Evolutionary conservation across 352 stramenopile species (phyloP).

Genomic region (Blastocystis sp.): DNA sequence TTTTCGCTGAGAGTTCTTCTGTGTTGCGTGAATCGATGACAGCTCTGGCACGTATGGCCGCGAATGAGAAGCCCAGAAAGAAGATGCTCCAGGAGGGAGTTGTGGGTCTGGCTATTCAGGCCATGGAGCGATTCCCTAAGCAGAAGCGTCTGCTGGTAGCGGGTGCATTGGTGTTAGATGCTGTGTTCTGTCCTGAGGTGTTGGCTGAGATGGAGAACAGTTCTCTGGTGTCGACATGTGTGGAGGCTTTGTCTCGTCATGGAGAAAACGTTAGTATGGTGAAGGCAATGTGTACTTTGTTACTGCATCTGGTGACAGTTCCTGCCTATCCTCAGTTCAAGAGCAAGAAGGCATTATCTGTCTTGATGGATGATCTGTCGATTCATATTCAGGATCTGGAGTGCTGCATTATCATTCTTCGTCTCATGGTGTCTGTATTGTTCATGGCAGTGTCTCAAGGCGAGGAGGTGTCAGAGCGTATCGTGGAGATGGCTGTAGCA

Average conservation of each 20-base stretch:
- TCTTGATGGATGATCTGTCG: conserved; percentile 53
- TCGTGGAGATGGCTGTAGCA: conserved; percentile 41
- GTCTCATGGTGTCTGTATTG: conserved; percentile 10
- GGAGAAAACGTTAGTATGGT: conserved; percentile 24
- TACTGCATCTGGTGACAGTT: conserved; percentile 30
- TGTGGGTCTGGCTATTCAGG: background rate
- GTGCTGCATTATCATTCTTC: background rate
- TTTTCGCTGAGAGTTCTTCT: background rate
- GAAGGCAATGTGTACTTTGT: conserved; percentile 13
- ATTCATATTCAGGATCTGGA: conserved; percentile 42
- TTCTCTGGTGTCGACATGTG: conserved; percentile 16
- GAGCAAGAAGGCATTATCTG: conserved; percentile 42
- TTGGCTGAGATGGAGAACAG: conserved; percentile 35
- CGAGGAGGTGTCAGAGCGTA: conserved; percentile 43
- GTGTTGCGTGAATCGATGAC: conserved; percentile 54
- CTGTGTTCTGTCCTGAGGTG: conserved; percentile 29
- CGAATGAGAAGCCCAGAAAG: background rate
- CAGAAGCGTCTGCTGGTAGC: conserved; percentile 54
- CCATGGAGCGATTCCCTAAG: conserved; percentile 36
- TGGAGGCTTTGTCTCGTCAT: conserved; percentile 1
- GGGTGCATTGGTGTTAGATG: conserved; percentile 28
- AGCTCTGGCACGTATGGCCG: conserved; percentile 32
- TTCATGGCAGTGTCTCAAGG: conserved; percentile 40
- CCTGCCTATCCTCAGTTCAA: conserved; percentile 44
- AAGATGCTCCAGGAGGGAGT: conserved; percentile 50